Evolutionary conservation across 78 protist species (phyloP).

Genomic region (Mastigamoeba balamuthi): DNA sequence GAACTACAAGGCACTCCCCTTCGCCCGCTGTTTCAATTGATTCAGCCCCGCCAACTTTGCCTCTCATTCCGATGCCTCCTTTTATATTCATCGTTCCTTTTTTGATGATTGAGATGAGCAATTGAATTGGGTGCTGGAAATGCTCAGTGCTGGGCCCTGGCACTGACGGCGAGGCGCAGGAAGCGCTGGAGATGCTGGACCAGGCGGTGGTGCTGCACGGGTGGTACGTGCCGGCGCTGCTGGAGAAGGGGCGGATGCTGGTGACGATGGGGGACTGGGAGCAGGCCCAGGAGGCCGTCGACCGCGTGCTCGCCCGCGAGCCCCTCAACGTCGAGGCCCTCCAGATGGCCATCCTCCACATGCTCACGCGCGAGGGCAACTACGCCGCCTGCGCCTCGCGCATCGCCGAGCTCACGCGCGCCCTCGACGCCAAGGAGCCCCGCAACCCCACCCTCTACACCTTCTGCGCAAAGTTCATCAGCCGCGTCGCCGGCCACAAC

Average conservation of each 20-base stretch:
- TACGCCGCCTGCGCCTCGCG: neutral
- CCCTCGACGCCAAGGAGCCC: conserved; percentile 26
- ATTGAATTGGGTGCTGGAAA: neutral
- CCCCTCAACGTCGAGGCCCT: conserved; percentile 35
- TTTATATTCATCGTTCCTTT: neutral
- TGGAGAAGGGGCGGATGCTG: conserved; percentile 23
- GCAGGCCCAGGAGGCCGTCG: conserved; percentile 24
- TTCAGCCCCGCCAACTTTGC: conserved; percentile 1
- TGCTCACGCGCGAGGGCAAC: conserved; percentile 8
- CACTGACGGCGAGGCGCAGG: neutral
- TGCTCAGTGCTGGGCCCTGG: too few relatives aligned
- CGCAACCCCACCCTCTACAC: conserved; percentile 1
- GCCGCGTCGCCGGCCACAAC: neutral
- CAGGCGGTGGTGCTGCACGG: neutral
- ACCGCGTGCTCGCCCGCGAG: conserved; percentile 16
- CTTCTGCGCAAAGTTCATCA: neutral
- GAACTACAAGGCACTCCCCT: neutral
- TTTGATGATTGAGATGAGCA: neutral
- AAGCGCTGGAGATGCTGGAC: neutral
- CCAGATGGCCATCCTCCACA: neutral
- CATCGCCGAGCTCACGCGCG: neutral
- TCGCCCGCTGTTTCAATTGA: neutral
- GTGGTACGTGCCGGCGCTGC: conserved; percentile 5
- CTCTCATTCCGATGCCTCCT: neutral
- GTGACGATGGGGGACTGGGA: conserved; percentile 46